Conservation (phyloP, 768 basidiomycete species). For the Rhizopogon rudus region DNA sequence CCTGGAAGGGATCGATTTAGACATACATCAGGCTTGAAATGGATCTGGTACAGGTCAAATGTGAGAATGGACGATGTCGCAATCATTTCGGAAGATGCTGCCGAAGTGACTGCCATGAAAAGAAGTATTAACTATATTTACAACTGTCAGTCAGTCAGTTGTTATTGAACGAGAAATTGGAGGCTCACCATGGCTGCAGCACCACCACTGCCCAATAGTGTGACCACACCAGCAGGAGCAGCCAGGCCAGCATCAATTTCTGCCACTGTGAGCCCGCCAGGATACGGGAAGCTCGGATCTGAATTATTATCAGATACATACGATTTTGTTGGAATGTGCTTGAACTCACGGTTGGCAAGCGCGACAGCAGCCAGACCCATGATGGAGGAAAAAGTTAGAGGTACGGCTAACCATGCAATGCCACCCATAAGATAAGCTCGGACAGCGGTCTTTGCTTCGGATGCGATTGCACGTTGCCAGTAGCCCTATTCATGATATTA, state of each 20-base stretch:
- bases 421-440: constrained; percentile 35
- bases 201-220: constrained; percentile 31
- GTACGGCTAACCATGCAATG: constrained; percentile 35
- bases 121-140: constrained; percentile 22
- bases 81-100: constrained; percentile 29
- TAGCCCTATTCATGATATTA: constrained; percentile 18
- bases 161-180: neutral
- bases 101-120: constrained; percentile 33
- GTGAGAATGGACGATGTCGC: constrained; percentile 31
- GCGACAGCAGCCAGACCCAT: constrained; percentile 31
- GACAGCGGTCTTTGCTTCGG: constrained; percentile 29
- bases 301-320: constrained; percentile 1
- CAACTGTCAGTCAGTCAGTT: neutral
- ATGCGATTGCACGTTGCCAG: constrained; percentile 35
- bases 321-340: neutral
- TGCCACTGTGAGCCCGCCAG: constrained; percentile 15
- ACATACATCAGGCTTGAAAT: constrained; percentile 19
- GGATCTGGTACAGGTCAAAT: constrained; percentile 30
- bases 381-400: constrained; percentile 32
- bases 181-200: constrained; percentile 28
- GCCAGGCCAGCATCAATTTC: constrained; percentile 31
- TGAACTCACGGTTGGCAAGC: constrained; percentile 11
- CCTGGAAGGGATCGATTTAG: neutral
- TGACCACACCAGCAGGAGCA: constrained; percentile 28
- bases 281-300: constrained; percentile 39